Conservation (phyloP, 257 asterid genomes). For the Przewalskia tangutica region DNA sequence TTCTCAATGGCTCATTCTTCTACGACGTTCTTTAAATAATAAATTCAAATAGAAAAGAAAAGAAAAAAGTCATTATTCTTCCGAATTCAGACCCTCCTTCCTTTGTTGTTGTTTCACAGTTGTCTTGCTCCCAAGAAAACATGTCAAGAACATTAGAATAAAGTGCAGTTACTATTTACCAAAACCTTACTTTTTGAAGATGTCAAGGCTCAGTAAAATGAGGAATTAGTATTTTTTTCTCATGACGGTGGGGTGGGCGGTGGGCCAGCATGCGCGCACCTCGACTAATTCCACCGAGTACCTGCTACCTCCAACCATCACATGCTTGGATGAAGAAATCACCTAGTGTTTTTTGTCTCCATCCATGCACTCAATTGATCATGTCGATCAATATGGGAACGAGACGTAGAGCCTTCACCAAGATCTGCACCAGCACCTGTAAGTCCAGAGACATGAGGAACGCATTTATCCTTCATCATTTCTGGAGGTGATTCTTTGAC, state of each 20-base stretch:
- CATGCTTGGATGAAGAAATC: not conserved
- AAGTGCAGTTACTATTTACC: constrained; percentile 17
- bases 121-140: constrained; percentile 26
- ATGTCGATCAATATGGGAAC: constrained; percentile 25
- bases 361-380: constrained; percentile 54
- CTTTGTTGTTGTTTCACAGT: constrained; percentile 1
- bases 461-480: constrained; percentile 40
- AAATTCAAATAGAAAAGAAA: constrained; percentile 17
- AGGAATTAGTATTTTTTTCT: not conserved
- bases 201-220: constrained; percentile 19
- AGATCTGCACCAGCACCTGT: constrained; percentile 23
- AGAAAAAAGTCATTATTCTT: constrained; percentile 8
- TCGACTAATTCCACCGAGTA: not conserved
- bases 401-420: constrained; percentile 20
- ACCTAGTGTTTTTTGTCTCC: constrained; percentile 8
- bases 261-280: not conserved
- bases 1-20: constrained; percentile 25
- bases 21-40: constrained; percentile 28
- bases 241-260: not conserved
- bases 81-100: constrained; percentile 17
- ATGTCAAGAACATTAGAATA: constrained; percentile 17
- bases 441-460: constrained; percentile 11
- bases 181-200: constrained; percentile 15
- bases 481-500: constrained; percentile 72
- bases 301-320: not conserved